These are phyloP conservation scores for Acrocalymma vagum DNA, from an alignment of 2,329 filamentous ascomycete genomes.

Conservation along the genomic window DNA sequence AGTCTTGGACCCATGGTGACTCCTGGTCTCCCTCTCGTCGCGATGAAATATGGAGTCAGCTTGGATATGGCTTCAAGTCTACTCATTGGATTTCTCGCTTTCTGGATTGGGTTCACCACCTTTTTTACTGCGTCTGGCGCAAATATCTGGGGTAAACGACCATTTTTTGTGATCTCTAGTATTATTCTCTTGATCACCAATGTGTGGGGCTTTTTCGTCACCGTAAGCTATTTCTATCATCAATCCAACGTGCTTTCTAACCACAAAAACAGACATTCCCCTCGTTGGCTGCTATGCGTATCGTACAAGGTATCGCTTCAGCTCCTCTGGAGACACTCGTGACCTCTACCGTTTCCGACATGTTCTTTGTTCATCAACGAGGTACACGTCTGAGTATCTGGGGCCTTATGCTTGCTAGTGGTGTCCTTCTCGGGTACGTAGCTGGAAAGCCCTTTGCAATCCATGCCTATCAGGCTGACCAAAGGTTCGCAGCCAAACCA, in stretches of 20 bases:
- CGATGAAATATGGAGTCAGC: conserved; percentile 46
- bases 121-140: conserved; percentile 54
- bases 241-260: neutral
- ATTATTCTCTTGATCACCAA: conserved; percentile 46
- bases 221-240: conserved; percentile 11
- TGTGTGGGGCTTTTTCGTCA: conserved; percentile 52
- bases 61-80: conserved; percentile 49
- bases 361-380: conserved; percentile 89
- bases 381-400: conserved; percentile 85
- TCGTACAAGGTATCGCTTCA: conserved; percentile 85
- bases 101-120: conserved; percentile 50
- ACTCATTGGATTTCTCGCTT: conserved; percentile 47
- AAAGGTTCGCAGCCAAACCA: conserved; percentile 52
- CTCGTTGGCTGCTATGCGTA: conserved; percentile 62
- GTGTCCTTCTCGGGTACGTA: conserved; percentile 51
- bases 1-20: conserved; percentile 54
- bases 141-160: conserved; percentile 48
- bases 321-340: conserved; percentile 91
- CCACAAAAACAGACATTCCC: conserved; percentile 38
- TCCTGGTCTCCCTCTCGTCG: conserved; percentile 46
- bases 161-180: conserved; percentile 49
- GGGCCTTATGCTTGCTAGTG: conserved; percentile 44
- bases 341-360: conserved; percentile 86
- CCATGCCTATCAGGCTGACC: conserved; percentile 2
- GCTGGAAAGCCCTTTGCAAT: conserved; percentile 29